Percentiles rank a stretch among this genome's conserved stretches.
phyloP scores from a whole-genome alignment of 805 yeast species.

The Allodekkera sacchari region DNA sequence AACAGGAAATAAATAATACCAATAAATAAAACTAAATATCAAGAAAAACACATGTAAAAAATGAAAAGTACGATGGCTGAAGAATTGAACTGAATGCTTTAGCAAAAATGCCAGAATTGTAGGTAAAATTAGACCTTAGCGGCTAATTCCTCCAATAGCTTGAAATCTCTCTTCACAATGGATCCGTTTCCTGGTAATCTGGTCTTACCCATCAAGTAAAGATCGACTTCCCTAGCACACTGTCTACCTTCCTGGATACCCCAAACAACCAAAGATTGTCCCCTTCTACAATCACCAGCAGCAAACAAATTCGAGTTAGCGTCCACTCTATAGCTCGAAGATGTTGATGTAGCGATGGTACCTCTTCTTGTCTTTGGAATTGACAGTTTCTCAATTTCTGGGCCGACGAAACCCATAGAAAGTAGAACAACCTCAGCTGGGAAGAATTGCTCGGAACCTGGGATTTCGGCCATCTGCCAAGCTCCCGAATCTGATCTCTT shows the following conservation, averaged over 20 bases:
- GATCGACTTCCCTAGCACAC: conserved; percentile 92
- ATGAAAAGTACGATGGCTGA: background rate
- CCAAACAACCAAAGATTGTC: conserved; percentile 97
- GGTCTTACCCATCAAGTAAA: conserved; percentile 66
- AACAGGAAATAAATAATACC: background rate
- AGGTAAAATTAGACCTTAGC: conserved; percentile 43
- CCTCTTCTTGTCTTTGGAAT: conserved; percentile 75
- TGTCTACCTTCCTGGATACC: conserved; percentile 99
- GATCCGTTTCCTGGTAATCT: conserved; percentile 92
- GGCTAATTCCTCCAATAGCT: conserved; percentile 68
- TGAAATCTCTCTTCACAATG: conserved; percentile 76
- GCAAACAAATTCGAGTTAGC: conserved; percentile 68
- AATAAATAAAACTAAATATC: background rate
- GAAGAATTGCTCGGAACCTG: conserved; percentile 89
- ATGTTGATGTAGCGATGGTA: conserved; percentile 58
- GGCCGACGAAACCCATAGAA: conserved; percentile 97
- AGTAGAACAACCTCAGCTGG: conserved; percentile 89
- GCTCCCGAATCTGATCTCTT: conserved; percentile 91
- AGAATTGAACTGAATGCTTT: too few species aligned
- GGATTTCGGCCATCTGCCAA: conserved; percentile 98
- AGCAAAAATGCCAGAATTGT: too few species aligned
- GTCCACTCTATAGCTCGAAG: conserved; percentile 58
- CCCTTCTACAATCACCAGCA: conserved; percentile 99
- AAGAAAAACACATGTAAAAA: background rate
- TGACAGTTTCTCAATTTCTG: conserved; percentile 73